Evolutionary conservation across 768 basidiomycete species (phyloP), one percentile per base, ranked within the genome.

Genomic region (Kockovaella imperatae): DNA sequence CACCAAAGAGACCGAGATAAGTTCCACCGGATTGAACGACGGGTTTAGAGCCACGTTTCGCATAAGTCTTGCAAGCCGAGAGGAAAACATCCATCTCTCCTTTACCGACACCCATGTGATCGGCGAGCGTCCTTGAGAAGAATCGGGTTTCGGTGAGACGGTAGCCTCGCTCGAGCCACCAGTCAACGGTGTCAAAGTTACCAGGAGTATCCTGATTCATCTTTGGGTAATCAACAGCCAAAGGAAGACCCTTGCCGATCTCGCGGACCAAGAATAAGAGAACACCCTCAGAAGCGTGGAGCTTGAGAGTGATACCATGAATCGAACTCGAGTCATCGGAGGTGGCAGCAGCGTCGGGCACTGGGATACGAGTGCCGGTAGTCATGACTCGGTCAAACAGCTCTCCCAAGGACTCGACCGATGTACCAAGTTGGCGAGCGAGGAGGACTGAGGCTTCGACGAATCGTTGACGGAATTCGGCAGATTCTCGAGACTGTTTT

Each of bases 201-300:
- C 47, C 35, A 3, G 52, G 38, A 36, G 35, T 35, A n/a, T 42
- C 48, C 14, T 50, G 45, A 15, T 36, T 34, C 35, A 57, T 53
- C 24, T 39, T 52, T 23, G 50, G 54, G 30, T 50, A 30, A 34
- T 61, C 61, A 34, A 50, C 44, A 13, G 52, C 49, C 15, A 55
- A 38, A 3, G 56, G 57, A 13, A 52, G 49, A 15, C 42, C 54
- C 5, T 59, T 54, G 13, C 57, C 55, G 25, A 73, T 52, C 42
- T 71, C 66, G 14, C 70, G 55, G 14, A 69, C 70, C 21, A 73
- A 56, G 53, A 73, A 61, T 21, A 71, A 59, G 68, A 73, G 65
- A 45, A 70, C 64, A 36, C 72, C 72, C 50, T 71, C 70, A 6
- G 61, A 62, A 23, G 35, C 41, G 28, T 64, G 54, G 35, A 64